Evolutionary conservation across 768 basidiomycete genomes (phyloP), one percentile per base, ranked within the genome.

Genomic region (Termitomyces bulborhizus): DNA sequence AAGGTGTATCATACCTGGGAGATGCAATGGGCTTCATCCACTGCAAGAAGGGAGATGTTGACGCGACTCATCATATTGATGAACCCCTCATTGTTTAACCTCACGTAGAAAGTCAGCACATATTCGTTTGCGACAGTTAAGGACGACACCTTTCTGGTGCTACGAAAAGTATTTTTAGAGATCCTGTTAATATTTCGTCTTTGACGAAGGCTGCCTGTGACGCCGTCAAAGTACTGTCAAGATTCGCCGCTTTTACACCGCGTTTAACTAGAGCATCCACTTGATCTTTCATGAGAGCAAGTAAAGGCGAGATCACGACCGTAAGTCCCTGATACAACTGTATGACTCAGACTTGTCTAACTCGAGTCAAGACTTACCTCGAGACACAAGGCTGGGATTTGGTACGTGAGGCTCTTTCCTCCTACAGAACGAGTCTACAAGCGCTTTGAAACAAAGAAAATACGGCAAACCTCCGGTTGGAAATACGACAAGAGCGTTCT

Each of bases 11-110:
- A 37, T 36, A 73, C 73, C 63, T 76, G 73, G 0, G 74, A 75
- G 34, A 76, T 73, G 59, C 78, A 78, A 53, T 79, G 77, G 1
- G 76, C 74, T 59, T 79, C 77, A 49, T 80, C 78, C 0, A 81
- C 73, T 0, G 80, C 78, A 1, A 80, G 66, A 0, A 81, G 65
- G 1, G 76, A 71, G 9, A 80, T 74, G 40, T 68, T 70, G 34
- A 76, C 71, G 11, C 65, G 61, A 7, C 61, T 57, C 68, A 81
- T 76, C 71, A 80, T 66, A 49, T 60, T 51, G 26, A 60, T 53
- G 40, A 60, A 60, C 9, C 59, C 56, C 36, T 60, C 59, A 41
- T 60, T 60, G 18, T 60, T 60, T 13, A 60, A 53, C 27, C 59
- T 60, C 21, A 15, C 13, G 27, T 21, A 4, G 16, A 34, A 46